Base-by-base conservation (phyloP, 176 grass and related monocot species). In the Carex cristatella region DNA sequence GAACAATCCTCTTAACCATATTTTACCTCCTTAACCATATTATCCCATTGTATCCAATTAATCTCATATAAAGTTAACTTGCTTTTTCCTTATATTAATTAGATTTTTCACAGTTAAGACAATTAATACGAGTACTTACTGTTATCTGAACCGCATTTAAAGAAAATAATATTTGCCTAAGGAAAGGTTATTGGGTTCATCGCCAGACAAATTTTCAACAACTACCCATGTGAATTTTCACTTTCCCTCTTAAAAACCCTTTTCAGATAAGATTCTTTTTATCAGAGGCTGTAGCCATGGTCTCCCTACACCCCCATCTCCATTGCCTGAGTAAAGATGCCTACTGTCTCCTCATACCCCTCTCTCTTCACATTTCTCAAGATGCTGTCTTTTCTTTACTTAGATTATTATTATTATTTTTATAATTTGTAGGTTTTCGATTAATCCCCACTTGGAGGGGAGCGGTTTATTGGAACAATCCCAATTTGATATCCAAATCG, bases 301-400 rank as follows among this genome's bases (percentile, higher is more conserved):
- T 97, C 94, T 90, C 94, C 90, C 94, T 90, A 90, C 91, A 87
- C 14, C 32, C 86, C 88, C 81, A 83, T 71, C 90, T 87, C 81
- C 89, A 86, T 87, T 87, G 88, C 85, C 76, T 87, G 71, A 78
- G 23, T 69, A 87, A 94, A 87, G 91, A 97, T 94, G 93, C 91
- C 61, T 31, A 46, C 55, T 94, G 94, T 92, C 90, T 89, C 89
- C 89, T 87, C 37, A 18, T 44, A 82, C 32, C 46, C 68, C 81
- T 64, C 71, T 76, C 80, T 56, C 80, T 76, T 75, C 69, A 37
- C 80, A 79, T 64, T 84, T 91, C 85, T 59, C 88, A 64, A 91
- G 89, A 90, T 94, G 84, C 91, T 89, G 88, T 77, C 85, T 97
- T 97, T 87, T 93, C 79, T 87, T 48, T 90, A 83, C 84, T 84